phyloP scores from a whole-genome alignment of 2,329 filamentous ascomycete genomes.

The Cladosporium sp. region DNA sequence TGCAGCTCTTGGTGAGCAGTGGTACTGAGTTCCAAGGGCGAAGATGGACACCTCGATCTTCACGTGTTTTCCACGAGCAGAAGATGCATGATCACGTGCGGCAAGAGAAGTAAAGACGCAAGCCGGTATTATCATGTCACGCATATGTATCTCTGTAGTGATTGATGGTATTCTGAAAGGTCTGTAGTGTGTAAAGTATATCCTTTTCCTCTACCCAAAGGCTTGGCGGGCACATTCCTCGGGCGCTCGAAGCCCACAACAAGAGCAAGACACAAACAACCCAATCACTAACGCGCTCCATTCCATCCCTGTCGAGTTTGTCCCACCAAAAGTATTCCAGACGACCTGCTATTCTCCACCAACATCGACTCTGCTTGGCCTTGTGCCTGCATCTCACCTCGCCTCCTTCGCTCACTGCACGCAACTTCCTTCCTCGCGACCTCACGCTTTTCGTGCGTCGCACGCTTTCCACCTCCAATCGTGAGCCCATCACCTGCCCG shows the following conservation, averaged over 20 bases:
- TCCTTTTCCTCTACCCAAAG: neutral
- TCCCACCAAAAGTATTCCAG: neutral
- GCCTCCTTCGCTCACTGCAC: neutral
- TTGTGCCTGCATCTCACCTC: neutral
- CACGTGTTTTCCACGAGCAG: neutral
- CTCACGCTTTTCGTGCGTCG: neutral
- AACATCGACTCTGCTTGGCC: neutral
- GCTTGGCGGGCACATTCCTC: conserved; percentile 17
- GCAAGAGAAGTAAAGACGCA: neutral
- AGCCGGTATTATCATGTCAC: too few relatives aligned
- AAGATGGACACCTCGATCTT: neutral
- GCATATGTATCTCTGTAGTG: neutral
- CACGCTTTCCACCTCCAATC: neutral
- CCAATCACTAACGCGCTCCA: conserved; percentile 7
- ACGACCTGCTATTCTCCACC: neutral
- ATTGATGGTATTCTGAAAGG: neutral
- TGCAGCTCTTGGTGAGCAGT: neutral
- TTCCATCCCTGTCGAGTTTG: conserved; percentile 3
- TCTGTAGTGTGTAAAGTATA: neutral
- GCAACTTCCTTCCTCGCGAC: neutral
- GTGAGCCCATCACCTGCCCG: neutral
- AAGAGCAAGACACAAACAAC: conserved; percentile 16
- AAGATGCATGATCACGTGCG: neutral
- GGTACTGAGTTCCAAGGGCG: too few relatives aligned
- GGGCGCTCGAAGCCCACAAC: neutral